These are phyloP conservation scores for Chalara sp. DNA, from an alignment of 2,329 filamentous ascomycete genomes.

Conservation along the genomic window DNA sequence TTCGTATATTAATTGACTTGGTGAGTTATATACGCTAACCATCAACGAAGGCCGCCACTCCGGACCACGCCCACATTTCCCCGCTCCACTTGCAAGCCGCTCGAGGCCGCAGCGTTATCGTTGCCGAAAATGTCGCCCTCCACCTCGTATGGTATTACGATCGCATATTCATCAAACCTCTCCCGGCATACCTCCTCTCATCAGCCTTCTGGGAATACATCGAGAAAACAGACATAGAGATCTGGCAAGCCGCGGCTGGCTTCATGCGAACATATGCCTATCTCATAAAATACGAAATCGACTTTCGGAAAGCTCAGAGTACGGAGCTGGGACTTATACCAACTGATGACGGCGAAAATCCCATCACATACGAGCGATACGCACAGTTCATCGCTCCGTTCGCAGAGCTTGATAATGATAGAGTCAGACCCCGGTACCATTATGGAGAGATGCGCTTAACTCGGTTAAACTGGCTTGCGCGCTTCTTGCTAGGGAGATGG, in stretches of 20 bases:
- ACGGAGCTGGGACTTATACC: slow-evolving; percentile 11
- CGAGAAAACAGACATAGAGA: background rate
- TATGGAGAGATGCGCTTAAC: slow-evolving; percentile 28
- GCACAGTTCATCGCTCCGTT: slow-evolving; percentile 10
- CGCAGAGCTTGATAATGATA: slow-evolving; percentile 5
- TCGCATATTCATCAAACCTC: slow-evolving; percentile 26
- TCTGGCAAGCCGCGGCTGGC: slow-evolving; percentile 14
- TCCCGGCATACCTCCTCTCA: slow-evolving; percentile 23
- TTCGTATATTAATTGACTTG: no score
- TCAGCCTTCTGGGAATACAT: slow-evolving; percentile 22
- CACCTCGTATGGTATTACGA: slow-evolving; percentile 28
- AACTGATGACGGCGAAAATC: background rate
- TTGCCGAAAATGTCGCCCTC: slow-evolving; percentile 28
- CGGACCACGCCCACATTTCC: background rate
- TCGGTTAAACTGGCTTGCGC: slow-evolving; percentile 5
- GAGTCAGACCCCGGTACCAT: slow-evolving; percentile 22
- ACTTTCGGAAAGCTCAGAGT: slow-evolving; percentile 27
- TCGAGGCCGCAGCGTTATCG: slow-evolving; percentile 23
- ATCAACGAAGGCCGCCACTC: background rate
- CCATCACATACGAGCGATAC: background rate
- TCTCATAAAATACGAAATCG: slow-evolving; percentile 27
- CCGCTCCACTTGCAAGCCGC: slow-evolving; percentile 16
- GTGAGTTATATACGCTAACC: background rate
- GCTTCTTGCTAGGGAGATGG: background rate
- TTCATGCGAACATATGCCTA: slow-evolving; percentile 26